These are phyloP conservation scores for Aspergillus sojae DNA, from an alignment of 2,329 filamentous ascomycete genomes.

Conservation along the genomic window DNA sequence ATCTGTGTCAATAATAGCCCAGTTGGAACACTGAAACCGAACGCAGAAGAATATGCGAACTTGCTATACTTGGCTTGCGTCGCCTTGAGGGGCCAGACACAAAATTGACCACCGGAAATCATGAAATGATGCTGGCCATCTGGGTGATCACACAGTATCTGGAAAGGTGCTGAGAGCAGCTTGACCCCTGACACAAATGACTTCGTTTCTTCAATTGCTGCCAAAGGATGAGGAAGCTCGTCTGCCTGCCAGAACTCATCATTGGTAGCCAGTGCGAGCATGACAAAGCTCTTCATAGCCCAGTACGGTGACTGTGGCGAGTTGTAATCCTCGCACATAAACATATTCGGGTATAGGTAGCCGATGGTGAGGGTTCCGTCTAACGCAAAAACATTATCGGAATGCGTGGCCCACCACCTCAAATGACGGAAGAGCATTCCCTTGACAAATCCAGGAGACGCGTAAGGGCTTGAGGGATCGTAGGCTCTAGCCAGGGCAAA, in stretches of 20 bases:
- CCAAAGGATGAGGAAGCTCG: conserved; percentile 40
- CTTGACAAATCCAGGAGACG: conserved; percentile 47
- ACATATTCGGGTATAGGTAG: conserved; percentile 55
- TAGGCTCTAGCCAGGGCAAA: conserved; percentile 47
- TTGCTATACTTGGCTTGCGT: conserved; percentile 52
- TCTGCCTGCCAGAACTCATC: conserved; percentile 52
- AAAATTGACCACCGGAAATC: conserved; percentile 45
- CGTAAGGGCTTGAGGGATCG: conserved; percentile 40
- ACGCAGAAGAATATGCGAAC: conserved; percentile 54
- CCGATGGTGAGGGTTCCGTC: conserved; percentile 57
- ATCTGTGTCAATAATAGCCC: conserved; percentile 43
- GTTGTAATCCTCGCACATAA: conserved; percentile 60
- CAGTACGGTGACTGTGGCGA: conserved; percentile 60
- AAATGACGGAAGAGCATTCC: conserved; percentile 55
- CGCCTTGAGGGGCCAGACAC: conserved; percentile 43
- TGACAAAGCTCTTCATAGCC: conserved; percentile 55
- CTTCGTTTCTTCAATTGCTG: conserved; percentile 2
- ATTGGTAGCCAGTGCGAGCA: conserved; percentile 37
- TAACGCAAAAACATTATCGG: conserved; percentile 48
- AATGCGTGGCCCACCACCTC: conserved; percentile 52
- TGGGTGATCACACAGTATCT: conserved; percentile 48
- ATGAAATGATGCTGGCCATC: conserved; percentile 45
- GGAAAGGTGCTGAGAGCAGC: conserved; percentile 36
- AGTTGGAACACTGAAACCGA: conserved; percentile 49
- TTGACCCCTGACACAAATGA: conserved; percentile 2